Evolutionary conservation across 345 rosid genomes (phyloP).

Genomic region (Gossypium thurberi): DNA sequence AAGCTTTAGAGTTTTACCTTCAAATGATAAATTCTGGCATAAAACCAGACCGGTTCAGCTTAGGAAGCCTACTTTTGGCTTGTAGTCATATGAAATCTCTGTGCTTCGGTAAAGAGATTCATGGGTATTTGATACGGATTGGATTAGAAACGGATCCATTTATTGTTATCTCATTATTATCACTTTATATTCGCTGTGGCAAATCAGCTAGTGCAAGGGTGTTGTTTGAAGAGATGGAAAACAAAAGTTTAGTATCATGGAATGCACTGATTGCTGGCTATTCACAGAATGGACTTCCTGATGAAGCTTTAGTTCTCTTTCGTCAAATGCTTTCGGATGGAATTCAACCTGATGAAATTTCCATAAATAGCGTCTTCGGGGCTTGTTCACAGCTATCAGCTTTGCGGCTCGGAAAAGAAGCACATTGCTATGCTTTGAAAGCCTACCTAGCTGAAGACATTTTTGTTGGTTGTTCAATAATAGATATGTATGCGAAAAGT

Average conservation of each 20-base stretch:
- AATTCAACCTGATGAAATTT: constrained; percentile 35
- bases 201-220: constrained; percentile 33
- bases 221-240: constrained; percentile 41
- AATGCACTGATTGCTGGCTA: constrained; percentile 50
- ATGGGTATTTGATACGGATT: constrained; percentile 44
- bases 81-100: constrained; percentile 40
- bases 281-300: constrained; percentile 46
- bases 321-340: constrained; percentile 37
- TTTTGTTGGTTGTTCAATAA: constrained; percentile 44
- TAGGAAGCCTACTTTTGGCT: constrained; percentile 53
- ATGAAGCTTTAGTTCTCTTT: constrained; percentile 41
- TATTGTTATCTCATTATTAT: constrained; percentile 40
- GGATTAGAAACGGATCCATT: constrained; percentile 39
- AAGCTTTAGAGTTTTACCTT: constrained; percentile 34
- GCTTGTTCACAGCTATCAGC: constrained; percentile 57
- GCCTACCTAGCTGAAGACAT: constrained; percentile 23
- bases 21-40: constrained; percentile 38
- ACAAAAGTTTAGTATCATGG: constrained; percentile 52
- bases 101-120: constrained; percentile 39
- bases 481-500: constrained; percentile 64
- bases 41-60: constrained; percentile 45
- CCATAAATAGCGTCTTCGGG: constrained; percentile 34
- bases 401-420: constrained; percentile 50
- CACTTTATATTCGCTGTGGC: constrained; percentile 47
- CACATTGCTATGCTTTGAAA: constrained; percentile 51